These are phyloP conservation scores for Ceratobasidium sp. DNA, from an alignment of 1,284 basidiomycete genomes.

Conservation along the genomic window DNA sequence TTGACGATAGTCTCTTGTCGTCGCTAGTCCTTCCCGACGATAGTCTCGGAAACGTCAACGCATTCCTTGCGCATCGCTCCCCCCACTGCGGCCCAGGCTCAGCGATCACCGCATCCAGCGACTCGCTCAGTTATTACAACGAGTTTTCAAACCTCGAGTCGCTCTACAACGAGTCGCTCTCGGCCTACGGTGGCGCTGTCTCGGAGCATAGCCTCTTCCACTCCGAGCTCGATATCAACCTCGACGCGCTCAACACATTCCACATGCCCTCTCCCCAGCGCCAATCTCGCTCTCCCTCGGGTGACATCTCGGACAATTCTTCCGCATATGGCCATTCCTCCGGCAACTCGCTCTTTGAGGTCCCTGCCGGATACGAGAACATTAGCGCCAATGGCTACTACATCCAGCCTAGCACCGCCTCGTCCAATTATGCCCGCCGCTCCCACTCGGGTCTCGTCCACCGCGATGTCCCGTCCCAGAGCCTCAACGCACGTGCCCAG, in stretches of 20 bases:
- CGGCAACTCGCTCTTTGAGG: slow-evolving; percentile 31
- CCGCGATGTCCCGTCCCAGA: slow-evolving; percentile 37
- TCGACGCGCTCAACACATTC: slow-evolving; percentile 60
- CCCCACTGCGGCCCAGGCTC: slow-evolving; percentile 74
- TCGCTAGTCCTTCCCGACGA: slow-evolving; percentile 67
- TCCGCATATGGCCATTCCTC: slow-evolving; percentile 37
- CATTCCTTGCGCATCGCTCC: slow-evolving; percentile 46
- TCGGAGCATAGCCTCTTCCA: slow-evolving; percentile 68
- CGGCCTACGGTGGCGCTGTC: slow-evolving; percentile 61
- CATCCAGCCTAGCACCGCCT: slow-evolving; percentile 23
- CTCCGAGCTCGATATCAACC: slow-evolving; percentile 41
- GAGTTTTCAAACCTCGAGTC: slow-evolving; percentile 65
- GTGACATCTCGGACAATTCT: slow-evolving; percentile 39
- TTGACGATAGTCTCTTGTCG: slow-evolving; percentile 43
- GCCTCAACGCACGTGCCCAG: slow-evolving; percentile 34
- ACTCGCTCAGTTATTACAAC: slow-evolving; percentile 69
- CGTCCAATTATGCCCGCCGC: slow-evolving; percentile 35
- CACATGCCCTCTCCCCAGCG: slow-evolving; percentile 40
- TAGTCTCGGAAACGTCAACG: slow-evolving; percentile 50
- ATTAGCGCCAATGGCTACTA: slow-evolving; percentile 36
- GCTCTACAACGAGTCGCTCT: slow-evolving; percentile 64
- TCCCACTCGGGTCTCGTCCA: slow-evolving; percentile 34
- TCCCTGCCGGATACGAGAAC: slow-evolving; percentile 25
- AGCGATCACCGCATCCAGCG: slow-evolving; percentile 76
- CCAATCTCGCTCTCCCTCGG: slow-evolving; percentile 48